Conservation (phyloP, 257 asterid genomes). For the Solanum pinnatisectum region DNA sequence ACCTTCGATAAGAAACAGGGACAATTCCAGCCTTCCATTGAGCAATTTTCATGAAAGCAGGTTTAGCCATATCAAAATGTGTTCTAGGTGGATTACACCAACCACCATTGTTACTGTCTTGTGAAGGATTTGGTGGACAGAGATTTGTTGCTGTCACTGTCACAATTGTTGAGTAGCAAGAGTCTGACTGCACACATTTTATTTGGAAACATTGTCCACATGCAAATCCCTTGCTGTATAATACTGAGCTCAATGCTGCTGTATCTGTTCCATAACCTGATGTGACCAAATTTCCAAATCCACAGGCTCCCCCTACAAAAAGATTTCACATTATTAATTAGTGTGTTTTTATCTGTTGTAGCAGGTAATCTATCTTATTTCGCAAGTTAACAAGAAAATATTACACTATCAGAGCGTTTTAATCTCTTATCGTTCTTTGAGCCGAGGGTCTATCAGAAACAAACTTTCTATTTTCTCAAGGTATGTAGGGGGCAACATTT, state of each 20-base stretch:
- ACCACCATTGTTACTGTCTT: constrained; percentile 60
- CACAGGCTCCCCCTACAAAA: constrained; percentile 70
- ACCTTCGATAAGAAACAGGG: constrained; percentile 67
- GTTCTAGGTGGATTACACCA: constrained; percentile 92
- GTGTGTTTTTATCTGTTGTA: not conserved
- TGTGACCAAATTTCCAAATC: constrained; percentile 51
- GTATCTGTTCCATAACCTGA: constrained; percentile 69
- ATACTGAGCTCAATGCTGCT: constrained; percentile 63
- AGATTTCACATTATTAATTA: not conserved
- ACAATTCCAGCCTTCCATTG: constrained; percentile 74
- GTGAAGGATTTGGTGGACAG: constrained; percentile 71
- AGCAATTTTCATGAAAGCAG: constrained; percentile 82
- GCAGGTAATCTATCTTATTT: not conserved
- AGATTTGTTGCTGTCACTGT: constrained; percentile 75
- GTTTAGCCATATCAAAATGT: constrained; percentile 81
- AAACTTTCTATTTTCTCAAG: not conserved
- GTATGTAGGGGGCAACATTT: no score
- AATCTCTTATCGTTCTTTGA: not conserved
- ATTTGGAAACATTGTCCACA: constrained; percentile 81
- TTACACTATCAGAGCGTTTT: not conserved
- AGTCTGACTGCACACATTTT: constrained; percentile 35
- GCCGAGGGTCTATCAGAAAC: not conserved
- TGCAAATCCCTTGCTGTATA: constrained; percentile 63
- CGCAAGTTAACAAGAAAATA: not conserved
- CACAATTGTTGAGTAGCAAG: constrained; percentile 37